Evolutionary conservation across 2,329 filamentous ascomycete genomes (phyloP).

Genomic region (Dendrostoma leiphaemia): DNA sequence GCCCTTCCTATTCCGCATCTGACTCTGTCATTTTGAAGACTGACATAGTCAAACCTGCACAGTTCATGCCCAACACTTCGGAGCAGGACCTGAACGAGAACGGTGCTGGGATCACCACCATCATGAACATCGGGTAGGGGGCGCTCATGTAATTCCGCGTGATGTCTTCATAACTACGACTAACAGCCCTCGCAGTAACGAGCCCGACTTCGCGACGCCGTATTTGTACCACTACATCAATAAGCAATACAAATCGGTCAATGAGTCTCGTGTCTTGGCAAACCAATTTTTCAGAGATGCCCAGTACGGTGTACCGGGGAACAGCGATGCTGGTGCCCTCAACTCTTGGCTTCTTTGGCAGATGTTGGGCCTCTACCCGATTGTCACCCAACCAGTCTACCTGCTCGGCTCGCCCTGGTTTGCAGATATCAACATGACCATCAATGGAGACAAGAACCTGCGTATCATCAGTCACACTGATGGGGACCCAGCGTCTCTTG

Average conservation of each 20-base stretch:
- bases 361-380: slow-evolving; percentile 71
- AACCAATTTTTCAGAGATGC: slow-evolving; percentile 61
- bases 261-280: slow-evolving; percentile 62
- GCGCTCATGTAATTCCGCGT: too few relatives aligned
- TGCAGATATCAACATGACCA: slow-evolving; percentile 53
- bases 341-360: slow-evolving; percentile 62
- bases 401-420: slow-evolving; percentile 70
- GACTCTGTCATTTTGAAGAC: slow-evolving; percentile 21
- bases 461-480: slow-evolving; percentile 42
- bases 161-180: slow-evolving; percentile 44
- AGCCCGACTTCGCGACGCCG: slow-evolving; percentile 58
- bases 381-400: slow-evolving; percentile 67
- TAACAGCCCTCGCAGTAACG: slow-evolving; percentile 51
- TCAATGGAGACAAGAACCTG: slow-evolving; percentile 44
- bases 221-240: slow-evolving; percentile 71
- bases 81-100: slow-evolving; percentile 21
- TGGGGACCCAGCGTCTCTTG: slow-evolving; percentile 27
- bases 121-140: slow-evolving; percentile 25
- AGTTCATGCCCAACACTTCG: slow-evolving; percentile 23
- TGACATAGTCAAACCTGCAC: background rate
- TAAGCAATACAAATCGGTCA: slow-evolving; percentile 54
- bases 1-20: slow-evolving; percentile 49
- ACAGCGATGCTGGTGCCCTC: slow-evolving; percentile 71
- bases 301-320: slow-evolving; percentile 62
- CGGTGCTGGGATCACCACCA: slow-evolving; percentile 22